Conservation (phyloP, 2,329 filamentous ascomycete species). For the Pseudopithomyces maydicus region DNA sequence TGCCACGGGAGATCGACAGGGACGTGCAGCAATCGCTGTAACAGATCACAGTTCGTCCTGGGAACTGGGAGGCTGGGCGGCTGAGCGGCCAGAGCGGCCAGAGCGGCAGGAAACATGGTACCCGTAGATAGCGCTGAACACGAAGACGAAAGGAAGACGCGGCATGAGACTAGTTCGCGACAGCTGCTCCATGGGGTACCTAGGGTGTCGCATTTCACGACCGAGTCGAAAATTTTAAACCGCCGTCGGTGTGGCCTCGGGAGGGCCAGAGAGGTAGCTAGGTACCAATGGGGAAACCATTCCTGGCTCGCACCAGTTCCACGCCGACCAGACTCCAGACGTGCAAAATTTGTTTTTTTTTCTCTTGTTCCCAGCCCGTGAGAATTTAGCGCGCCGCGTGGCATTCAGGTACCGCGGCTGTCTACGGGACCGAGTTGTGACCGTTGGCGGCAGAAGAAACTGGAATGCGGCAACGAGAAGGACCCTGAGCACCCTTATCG, state of each 20-base stretch:
- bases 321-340: too few relatives aligned
- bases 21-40: conserved; percentile 6
- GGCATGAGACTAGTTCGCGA: neutral
- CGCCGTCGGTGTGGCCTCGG: neutral
- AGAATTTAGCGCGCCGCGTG: neutral
- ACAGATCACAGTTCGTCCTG: neutral
- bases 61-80: neutral
- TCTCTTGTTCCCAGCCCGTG: neutral
- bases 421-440: neutral
- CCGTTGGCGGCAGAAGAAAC: neutral
- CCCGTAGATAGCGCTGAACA: neutral
- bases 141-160: neutral
- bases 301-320: neutral
- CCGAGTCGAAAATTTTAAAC: neutral
- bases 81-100: neutral
- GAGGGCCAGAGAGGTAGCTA: neutral
- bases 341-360: too few relatives aligned
- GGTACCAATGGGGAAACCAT: neutral
- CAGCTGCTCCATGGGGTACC: neutral
- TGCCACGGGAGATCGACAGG: conserved; percentile 4
- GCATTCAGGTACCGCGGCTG: neutral
- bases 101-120: too few relatives aligned
- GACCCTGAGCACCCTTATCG: neutral
- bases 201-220: neutral
- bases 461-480: neutral